Conservation (phyloP, 306 rosid species). For the Hippophae tibetana region DNA sequence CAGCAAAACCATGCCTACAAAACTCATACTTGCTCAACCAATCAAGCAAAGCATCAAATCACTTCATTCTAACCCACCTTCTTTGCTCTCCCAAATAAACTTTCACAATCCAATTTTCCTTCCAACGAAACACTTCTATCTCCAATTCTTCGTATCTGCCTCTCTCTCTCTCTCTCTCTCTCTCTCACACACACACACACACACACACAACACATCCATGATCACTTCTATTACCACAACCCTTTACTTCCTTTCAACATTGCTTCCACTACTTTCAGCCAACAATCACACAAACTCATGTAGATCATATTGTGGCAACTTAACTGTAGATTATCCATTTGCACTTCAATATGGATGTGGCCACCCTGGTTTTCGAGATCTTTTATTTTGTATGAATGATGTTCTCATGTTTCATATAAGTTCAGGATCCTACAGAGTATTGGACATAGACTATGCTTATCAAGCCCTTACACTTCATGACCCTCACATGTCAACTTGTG, state of each 20-base stretch:
- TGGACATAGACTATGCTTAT: slow-evolving; percentile 88
- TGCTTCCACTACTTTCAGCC: slow-evolving; percentile 10
- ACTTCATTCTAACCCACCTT: slow-evolving; percentile 7
- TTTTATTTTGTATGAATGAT: slow-evolving; percentile 74
- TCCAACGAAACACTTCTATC: background rate
- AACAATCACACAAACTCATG: slow-evolving; percentile 33
- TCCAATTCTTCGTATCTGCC: background rate
- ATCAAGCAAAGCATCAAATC: slow-evolving; percentile 37
- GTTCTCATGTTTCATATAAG: slow-evolving; percentile 79
- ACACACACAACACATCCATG: slow-evolving; percentile 27
- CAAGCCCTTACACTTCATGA: slow-evolving; percentile 76
- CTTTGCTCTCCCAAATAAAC: background rate
- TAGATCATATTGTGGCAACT: slow-evolving; percentile 81
- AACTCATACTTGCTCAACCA: background rate
- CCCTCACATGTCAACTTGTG: slow-evolving; percentile 89
- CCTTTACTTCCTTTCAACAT: slow-evolving; percentile 23
- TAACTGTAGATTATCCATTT: slow-evolving; percentile 86
- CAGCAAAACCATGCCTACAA: slow-evolving; percentile 14
- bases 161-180: slow-evolving; percentile 3
- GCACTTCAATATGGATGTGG: slow-evolving; percentile 73
- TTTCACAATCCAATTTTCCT: slow-evolving; percentile 1
- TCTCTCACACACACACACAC: background rate
- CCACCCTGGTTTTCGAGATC: slow-evolving; percentile 94
- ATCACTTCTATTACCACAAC: slow-evolving; percentile 9
- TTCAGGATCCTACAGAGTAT: slow-evolving; percentile 84